Evolutionary conservation across 371 early-diverging fungal species (phyloP), one percentile per base, ranked within the genome.

Genomic region (Circinella minor): DNA sequence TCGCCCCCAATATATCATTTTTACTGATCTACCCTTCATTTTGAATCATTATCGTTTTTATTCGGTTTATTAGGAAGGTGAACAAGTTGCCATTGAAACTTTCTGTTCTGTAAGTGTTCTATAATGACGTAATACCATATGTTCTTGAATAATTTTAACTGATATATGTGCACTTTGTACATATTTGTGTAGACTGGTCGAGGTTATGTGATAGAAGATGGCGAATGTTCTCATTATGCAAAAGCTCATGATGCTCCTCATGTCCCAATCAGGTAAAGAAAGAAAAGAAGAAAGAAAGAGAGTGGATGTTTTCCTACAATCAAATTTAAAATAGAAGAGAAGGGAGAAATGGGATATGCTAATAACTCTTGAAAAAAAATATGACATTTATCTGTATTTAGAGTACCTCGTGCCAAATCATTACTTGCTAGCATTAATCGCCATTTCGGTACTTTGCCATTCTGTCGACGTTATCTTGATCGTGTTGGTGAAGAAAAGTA

Each of bases 1-100:
- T 43, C 43, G 11, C 11, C 11, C 43, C 0, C 43, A 6, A 43
- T 43, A 9, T 43, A 43, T 11, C 9, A 65, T 51, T 27, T 57
- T 11, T 11, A n/a, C 27, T 27, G 46, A 63, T 7, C 2, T 20
- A 39, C 47, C 2, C 15, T 47, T 13, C 17, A 15, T 27, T 5
- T 37, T 34, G 14, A 47, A 20, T 13, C 59, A 5, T 43, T 27
- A 51, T 18, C 1, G n/a, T 7, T 36, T 63, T 13, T 17, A 15
- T 47, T 46, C 20, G 10, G 11, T 55, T n/a, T 65, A 14, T 65
- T 68, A 86, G 84, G 99, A 97, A 85, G 97, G 96, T 68, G 99
- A 99, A 81, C 92, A 93, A 73, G 94, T 93, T 80, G 99, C 99
- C 48, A 96, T 99, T 74, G 99, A 99, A 81, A 99, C 99, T 17